Conservation (phyloP, 371 early-diverging fungal genomes). For the Apophysomyces ossiformis region DNA sequence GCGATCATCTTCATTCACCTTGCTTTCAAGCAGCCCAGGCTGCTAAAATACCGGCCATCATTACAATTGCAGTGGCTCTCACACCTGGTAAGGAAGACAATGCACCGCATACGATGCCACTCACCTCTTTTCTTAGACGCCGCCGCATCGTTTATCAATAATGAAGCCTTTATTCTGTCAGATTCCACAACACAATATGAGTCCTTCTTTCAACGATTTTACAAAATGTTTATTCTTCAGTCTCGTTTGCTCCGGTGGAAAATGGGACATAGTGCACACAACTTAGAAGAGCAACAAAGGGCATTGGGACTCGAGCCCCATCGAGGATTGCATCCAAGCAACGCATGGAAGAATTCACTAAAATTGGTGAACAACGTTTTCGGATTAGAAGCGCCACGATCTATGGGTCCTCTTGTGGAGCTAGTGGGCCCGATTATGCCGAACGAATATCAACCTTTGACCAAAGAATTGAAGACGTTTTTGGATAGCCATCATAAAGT, state of each 20-base stretch:
- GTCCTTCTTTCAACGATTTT: not conserved
- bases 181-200: not conserved
- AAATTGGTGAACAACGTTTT: slow-evolving; percentile 37
- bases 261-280: not conserved
- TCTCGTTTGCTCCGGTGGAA: not conserved
- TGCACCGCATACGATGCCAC: not conserved
- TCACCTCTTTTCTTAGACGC: not conserved
- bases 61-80: slow-evolving; percentile 11
- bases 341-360: slow-evolving; percentile 21
- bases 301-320: not conserved
- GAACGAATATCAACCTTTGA: slow-evolving; percentile 18
- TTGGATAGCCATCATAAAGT: slow-evolving; percentile 25
- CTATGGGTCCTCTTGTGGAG: slow-evolving; percentile 40
- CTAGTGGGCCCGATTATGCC: slow-evolving; percentile 42
- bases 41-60: slow-evolving; percentile 13
- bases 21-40: slow-evolving; percentile 16
- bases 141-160: not conserved
- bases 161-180: not conserved
- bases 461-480: slow-evolving; percentile 9
- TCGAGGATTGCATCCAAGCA: slow-evolving; percentile 3
- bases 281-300: not conserved
- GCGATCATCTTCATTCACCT: slow-evolving; percentile 14
- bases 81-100: slow-evolving; percentile 13
- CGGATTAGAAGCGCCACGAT: slow-evolving; percentile 36
- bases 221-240: slow-evolving; percentile 8